Base-by-base conservation (phyloP, 2,329 filamentous ascomycete species). In the Ilyonectria sp. region DNA sequence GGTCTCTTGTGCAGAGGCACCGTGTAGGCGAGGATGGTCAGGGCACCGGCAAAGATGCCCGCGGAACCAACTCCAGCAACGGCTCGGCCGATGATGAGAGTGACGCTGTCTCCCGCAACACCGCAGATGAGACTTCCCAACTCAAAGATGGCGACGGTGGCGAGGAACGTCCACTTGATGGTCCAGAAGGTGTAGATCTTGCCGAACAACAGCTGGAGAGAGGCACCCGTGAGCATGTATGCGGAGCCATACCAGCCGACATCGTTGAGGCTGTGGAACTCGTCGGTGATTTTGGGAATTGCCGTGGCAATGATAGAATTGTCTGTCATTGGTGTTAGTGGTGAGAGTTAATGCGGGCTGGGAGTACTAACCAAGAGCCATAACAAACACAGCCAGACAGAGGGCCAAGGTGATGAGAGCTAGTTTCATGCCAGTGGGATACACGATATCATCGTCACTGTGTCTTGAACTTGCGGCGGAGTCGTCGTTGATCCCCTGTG, bases 161-260 rank as follows among this genome's bases (percentile, higher is more conserved):
- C 56, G 21, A 85, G 67, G 66, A 81, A 85, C 3, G 82, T 78
- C 67, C 76, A 79, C 67, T 85, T 85, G 71, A 83, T 80, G 66
- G 78, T 78, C 72, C 79, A 84, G 64, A 84, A 85, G 17, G 81
- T 85, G 71, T 85, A 86, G 47, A 85, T 68, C 60, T 83, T 84
- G 37, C 81, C 81, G 60, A 79, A 81, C 35, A 80, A 75, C 7
- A 83, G 74, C 64, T 84, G 82, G 17, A 84, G 78, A 1, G 82
- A 79, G 31, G 80, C 76, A 5, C 79, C 77, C 3, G 83, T 82
- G 33, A 85, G 79, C 69, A 84, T 76, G 69, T 84, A 83, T 46
- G 82, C 79, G 6, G 75, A 81, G 3, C 83, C 85, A 65, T 87
- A 87, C 85, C 86, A 87, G 53, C 83, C 84, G 11, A 87, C 81